A percentile compares a stretch with the other conserved stretches of the same genome.
Conservation (phyloP, 1,284 basidiomycete species). For the Coniophora puteana region DNA sequence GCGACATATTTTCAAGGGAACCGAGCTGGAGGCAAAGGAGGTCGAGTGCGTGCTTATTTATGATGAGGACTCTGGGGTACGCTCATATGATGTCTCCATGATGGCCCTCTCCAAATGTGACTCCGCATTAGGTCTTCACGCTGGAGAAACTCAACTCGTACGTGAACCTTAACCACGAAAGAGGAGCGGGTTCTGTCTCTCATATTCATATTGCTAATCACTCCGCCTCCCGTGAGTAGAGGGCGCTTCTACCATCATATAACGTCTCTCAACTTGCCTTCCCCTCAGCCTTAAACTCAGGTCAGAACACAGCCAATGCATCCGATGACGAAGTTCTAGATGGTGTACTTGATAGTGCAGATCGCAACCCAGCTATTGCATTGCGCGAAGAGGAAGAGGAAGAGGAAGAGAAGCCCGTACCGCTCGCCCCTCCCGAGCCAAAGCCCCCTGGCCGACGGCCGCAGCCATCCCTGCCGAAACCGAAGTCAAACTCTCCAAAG, state of each 20-base stretch:
- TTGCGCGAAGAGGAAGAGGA: conserved; percentile 43
- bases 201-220: conserved; percentile 29
- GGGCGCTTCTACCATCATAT: background rate
- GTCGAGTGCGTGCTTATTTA: conserved; percentile 74
- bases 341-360: conserved; percentile 37
- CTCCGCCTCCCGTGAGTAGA: conserved; percentile 43
- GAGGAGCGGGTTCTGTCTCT: conserved; percentile 33
- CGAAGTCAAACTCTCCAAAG: no score
- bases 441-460: conserved; percentile 15
- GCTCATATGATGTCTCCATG: conserved; percentile 20
- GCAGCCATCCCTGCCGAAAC: conserved; percentile 15
- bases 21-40: conserved; percentile 55
- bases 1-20: conserved; percentile 53
- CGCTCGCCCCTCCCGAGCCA: conserved; percentile 23
- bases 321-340: conserved; percentile 31
- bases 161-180: conserved; percentile 49
- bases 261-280: conserved; percentile 1
- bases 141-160: conserved; percentile 72
- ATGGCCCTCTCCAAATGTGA: no score
- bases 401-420: conserved; percentile 34
- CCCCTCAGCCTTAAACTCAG: conserved; percentile 16
- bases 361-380: conserved; percentile 42
- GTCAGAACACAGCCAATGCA: conserved; percentile 11
- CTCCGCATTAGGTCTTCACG: conserved; percentile 50
- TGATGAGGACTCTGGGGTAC: conserved; percentile 65